These are phyloP conservation scores for Cryomyces minteri DNA, from an alignment of 495 filamentous ascomycete genomes.

Conservation along the genomic window DNA sequence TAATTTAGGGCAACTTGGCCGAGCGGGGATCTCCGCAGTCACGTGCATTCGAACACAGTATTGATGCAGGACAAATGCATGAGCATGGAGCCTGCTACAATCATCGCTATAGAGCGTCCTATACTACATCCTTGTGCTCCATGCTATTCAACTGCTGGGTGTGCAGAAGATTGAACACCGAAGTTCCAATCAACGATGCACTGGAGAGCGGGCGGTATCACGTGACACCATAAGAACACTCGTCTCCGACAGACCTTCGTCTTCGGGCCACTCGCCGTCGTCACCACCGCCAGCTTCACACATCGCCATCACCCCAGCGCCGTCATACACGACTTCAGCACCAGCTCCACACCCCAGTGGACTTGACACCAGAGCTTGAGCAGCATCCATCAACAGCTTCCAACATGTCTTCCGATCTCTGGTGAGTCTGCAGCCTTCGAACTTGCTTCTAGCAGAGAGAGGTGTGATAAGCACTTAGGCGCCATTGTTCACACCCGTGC, in stretches of 20 bases:
- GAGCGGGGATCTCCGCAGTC: not conserved
- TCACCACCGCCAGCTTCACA: not conserved
- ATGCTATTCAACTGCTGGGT: not conserved
- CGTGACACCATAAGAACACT: not conserved
- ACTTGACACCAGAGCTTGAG: no score
- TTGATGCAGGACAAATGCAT: no score
- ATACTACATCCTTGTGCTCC: no score
- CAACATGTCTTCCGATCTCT: constrained; percentile 47
- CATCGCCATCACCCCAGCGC: constrained; percentile 4
- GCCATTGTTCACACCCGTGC: no score
- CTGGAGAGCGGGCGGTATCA: not conserved
- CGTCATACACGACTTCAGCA: not conserved
- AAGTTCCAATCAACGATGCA: not conserved
- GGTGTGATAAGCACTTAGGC: no score
- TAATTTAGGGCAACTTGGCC: not conserved
- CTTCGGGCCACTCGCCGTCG: not conserved
- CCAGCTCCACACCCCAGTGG: no score
- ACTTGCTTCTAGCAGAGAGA: constrained; percentile 9
- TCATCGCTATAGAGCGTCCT: no score
- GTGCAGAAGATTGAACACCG: not conserved
- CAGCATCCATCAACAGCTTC: constrained; percentile 3
- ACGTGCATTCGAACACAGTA: no score
- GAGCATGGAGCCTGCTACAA: no score
- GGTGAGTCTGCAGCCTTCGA: constrained; percentile 29
- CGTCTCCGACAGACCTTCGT: not conserved